Evolutionary conservation across 2,329 filamentous ascomycete species (phyloP).

Genomic region (Scopulariopsis brevicaulis): DNA sequence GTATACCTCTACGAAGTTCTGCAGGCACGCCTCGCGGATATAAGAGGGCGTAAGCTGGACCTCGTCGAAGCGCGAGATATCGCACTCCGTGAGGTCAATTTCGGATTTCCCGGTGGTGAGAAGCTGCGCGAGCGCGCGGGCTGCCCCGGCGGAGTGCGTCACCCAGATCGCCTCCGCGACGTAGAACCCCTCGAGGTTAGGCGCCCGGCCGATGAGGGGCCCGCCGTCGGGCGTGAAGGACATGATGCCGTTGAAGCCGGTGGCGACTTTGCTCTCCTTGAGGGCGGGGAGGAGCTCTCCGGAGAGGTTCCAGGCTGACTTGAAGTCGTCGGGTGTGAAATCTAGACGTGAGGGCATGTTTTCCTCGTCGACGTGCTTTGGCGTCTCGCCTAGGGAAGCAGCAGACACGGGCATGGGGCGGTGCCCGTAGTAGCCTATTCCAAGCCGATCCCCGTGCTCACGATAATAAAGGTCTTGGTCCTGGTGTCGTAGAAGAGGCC

Average conservation of each 20-base stretch:
- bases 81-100: constrained; percentile 47
- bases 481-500: constrained; percentile 51
- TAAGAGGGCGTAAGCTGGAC: constrained; percentile 45
- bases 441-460: constrained; percentile 50
- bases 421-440: constrained; percentile 55
- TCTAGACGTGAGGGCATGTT: constrained; percentile 52
- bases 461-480: constrained; percentile 55
- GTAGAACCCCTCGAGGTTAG: constrained; percentile 48
- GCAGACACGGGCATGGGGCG: constrained; percentile 48
- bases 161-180: constrained; percentile 58
- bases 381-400: constrained; percentile 38
- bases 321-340: constrained; percentile 50
- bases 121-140: constrained; percentile 46
- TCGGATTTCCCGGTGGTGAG: constrained; percentile 42
- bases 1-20: constrained; percentile 54
- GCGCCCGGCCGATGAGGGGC: constrained; percentile 45
- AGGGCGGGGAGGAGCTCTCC: constrained; percentile 42
- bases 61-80: constrained; percentile 48
- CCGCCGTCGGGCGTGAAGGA: constrained; percentile 56
- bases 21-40: constrained; percentile 44
- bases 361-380: constrained; percentile 40
- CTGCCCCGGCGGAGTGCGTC: constrained; percentile 53
- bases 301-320: constrained; percentile 45
- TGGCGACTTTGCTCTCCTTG: constrained; percentile 34
- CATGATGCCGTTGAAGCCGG: constrained; percentile 56